Percentiles rank a stretch among this genome's conserved stretches.
Evolutionary conservation across 2,329 filamentous ascomycete species (phyloP).

Genomic region (Teratosphaeriaceae sp.): DNA sequence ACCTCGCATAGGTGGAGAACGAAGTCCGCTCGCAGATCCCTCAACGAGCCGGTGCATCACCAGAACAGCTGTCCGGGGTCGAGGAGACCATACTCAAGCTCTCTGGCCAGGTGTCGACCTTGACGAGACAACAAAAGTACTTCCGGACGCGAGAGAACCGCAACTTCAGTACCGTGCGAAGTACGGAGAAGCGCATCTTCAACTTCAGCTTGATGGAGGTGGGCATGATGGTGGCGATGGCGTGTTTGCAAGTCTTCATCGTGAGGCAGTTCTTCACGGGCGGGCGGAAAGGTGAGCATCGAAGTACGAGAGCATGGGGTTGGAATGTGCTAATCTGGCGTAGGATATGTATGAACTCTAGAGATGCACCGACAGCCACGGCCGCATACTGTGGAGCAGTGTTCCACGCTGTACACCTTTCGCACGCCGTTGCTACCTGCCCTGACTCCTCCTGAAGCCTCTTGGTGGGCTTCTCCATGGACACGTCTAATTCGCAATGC

Average conservation of each 20-base stretch:
- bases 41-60: slow-evolving; percentile 77
- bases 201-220: slow-evolving; percentile 96
- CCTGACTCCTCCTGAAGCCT: too few species aligned
- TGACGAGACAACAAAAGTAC: slow-evolving; percentile 97
- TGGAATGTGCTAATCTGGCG: neutral
- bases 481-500: too few species aligned
- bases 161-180: slow-evolving; percentile 96
- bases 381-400: too few species aligned
- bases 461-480: too few species aligned
- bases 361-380: too few species aligned
- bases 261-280: slow-evolving; percentile 99
- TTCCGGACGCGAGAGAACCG: slow-evolving; percentile 98
- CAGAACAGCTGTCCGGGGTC: slow-evolving; percentile 80
- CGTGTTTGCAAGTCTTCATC: slow-evolving; percentile 90
- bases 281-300: slow-evolving; percentile 53
- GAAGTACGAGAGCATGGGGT: neutral
- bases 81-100: slow-evolving; percentile 96
- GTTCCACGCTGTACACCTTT: too few species aligned
- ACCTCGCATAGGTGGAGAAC: slow-evolving; percentile 67
- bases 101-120: slow-evolving; percentile 85
- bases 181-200: slow-evolving; percentile 91
- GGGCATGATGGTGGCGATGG: slow-evolving; percentile 89
- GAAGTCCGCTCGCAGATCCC: slow-evolving; percentile 74
- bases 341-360: slow-evolving; percentile 2
- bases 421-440: too few species aligned